These are phyloP conservation scores for Coemansia sp. DNA, from an alignment of 192 early-diverging fungal species.

Conservation along the genomic window DNA sequence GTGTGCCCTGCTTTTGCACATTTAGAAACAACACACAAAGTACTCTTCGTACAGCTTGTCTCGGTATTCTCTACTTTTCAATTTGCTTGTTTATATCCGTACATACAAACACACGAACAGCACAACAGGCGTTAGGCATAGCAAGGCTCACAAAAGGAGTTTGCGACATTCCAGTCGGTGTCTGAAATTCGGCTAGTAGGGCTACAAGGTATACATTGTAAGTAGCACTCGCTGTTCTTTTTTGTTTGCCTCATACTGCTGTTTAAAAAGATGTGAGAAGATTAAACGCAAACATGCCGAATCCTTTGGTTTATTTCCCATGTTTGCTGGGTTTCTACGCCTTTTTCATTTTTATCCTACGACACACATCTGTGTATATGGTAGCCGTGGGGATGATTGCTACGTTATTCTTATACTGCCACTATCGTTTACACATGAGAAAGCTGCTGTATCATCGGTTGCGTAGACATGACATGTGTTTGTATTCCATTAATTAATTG, in stretches of 20 bases:
- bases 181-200: constrained; percentile 1
- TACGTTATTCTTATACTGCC: not conserved
- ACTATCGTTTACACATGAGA: not conserved
- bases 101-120: too few species aligned
- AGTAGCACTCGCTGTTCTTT: not conserved
- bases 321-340: not conserved
- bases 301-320: not conserved
- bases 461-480: not conserved
- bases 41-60: too few species aligned
- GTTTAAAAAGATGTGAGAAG: not conserved
- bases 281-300: not conserved
- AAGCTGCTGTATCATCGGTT: not conserved
- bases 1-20: too few species aligned
- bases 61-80: not conserved
- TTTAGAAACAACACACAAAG: not conserved
- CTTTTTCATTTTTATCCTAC: not conserved
- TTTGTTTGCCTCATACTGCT: not conserved
- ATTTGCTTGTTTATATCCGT: too few species aligned
- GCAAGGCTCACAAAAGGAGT: too few species aligned
- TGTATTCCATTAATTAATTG: not conserved
- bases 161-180: not conserved
- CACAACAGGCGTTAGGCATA: not conserved
- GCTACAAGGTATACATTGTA: not conserved
- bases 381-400: not conserved
- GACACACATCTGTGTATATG: not conserved